Evolutionary conservation across 1,284 basidiomycete genomes (phyloP).

Genomic region (Anthracocystis walkeri): DNA sequence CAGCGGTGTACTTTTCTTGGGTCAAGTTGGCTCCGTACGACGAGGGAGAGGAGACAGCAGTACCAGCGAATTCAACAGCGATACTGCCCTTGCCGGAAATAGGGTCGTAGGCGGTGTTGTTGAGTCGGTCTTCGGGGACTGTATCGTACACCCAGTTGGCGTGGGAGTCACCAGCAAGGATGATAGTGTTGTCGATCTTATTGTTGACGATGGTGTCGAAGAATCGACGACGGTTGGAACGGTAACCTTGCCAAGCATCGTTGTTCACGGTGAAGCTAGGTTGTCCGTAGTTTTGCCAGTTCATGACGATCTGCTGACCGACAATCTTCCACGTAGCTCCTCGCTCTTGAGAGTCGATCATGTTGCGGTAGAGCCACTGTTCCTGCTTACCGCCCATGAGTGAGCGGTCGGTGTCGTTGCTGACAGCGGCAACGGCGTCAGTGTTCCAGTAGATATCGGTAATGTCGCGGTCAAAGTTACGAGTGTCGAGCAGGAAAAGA

Average conservation of each 20-base stretch:
- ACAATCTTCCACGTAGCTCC: constrained; percentile 76
- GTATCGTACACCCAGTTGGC: constrained; percentile 70
- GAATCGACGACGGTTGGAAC: constrained; percentile 75
- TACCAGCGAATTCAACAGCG: constrained; percentile 78
- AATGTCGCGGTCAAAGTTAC: constrained; percentile 77
- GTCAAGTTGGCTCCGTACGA: constrained; percentile 73
- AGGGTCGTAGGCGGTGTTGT: constrained; percentile 72
- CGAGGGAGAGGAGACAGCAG: constrained; percentile 75
- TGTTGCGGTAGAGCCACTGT: constrained; percentile 74
- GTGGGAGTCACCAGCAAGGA: constrained; percentile 77
- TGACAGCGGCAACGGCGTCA: constrained; percentile 46
- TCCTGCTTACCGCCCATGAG: constrained; percentile 76
- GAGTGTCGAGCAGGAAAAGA: constrained; percentile 74
- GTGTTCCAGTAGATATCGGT: constrained; percentile 77
- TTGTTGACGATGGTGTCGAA: constrained; percentile 73
- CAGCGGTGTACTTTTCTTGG: constrained; percentile 71
- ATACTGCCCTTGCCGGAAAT: constrained; percentile 74
- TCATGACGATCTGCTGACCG: constrained; percentile 71
- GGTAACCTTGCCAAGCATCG: constrained; percentile 79
- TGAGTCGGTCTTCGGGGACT: constrained; percentile 46
- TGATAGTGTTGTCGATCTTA: constrained; percentile 73
- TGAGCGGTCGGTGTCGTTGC: constrained; percentile 55
- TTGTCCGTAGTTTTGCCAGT: constrained; percentile 39
- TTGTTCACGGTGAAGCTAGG: constrained; percentile 72
- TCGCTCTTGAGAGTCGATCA: constrained; percentile 71